Evolutionary conservation across 768 basidiomycete species (phyloP).

Genomic region (Tremella fuciformis): DNA sequence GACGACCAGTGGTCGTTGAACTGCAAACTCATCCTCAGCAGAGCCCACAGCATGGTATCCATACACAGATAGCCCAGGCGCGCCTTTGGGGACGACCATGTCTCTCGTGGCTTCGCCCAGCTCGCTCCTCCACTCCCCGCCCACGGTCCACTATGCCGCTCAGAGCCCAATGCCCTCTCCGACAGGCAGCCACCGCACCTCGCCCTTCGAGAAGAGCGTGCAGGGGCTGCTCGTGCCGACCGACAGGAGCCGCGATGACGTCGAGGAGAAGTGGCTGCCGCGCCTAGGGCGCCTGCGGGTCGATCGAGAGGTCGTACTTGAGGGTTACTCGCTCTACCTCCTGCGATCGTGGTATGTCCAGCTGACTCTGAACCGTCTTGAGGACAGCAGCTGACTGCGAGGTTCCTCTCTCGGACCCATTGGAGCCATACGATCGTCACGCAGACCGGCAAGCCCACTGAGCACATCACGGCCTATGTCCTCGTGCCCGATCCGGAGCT

Average conservation of each 20-base stretch:
- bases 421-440: constrained; percentile 45
- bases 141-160: background rate
- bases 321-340: constrained; percentile 38
- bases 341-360: constrained; percentile 39
- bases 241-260: constrained; percentile 34
- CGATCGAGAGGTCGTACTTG: constrained; percentile 31
- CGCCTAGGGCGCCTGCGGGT: constrained; percentile 33
- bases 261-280: constrained; percentile 35
- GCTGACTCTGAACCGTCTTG: background rate
- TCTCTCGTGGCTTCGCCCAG: constrained; percentile 4
- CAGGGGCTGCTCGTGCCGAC: constrained; percentile 37
- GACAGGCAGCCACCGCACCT: background rate
- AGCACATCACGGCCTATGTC: constrained; percentile 39
- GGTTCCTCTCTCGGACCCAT: constrained; percentile 41
- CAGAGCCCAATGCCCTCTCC: constrained; percentile 8
- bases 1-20: no score
- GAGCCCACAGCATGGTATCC: no score
- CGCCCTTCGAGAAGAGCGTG: background rate
- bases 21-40: no score
- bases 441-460: constrained; percentile 43
- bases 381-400: constrained; percentile 1
- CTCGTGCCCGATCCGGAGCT: constrained; percentile 25
- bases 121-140: background rate
- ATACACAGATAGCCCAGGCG: no score
- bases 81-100: background rate